A percentile compares a stretch with the other conserved stretches of the same genome.
phyloP scores from a whole-genome alignment of 2,329 filamentous ascomycete species.

The Diaporthe citrichinensis region DNA sequence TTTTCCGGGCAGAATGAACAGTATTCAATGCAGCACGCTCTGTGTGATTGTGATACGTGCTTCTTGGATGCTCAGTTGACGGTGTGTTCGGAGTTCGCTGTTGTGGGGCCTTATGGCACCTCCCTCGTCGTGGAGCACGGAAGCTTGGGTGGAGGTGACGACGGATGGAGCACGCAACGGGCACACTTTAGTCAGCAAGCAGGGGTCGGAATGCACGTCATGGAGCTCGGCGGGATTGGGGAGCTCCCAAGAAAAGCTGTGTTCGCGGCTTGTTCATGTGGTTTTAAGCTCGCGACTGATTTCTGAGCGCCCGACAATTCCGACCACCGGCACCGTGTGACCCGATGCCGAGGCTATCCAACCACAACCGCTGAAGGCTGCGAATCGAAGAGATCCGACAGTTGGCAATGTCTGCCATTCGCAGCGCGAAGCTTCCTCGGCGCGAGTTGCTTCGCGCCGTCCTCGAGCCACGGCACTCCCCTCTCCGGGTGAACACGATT shows the following conservation, averaged over 20 bases:
- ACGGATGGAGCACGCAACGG: not conserved
- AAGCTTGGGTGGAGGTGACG: slow-evolving; percentile 11
- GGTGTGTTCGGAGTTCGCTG: slow-evolving; percentile 25
- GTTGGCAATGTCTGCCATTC: slow-evolving; percentile 34
- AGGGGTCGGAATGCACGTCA: slow-evolving; percentile 32
- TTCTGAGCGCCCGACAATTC: slow-evolving; percentile 3
- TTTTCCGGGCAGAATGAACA: no score
- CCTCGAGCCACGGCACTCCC: slow-evolving; percentile 7
- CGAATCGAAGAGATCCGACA: not conserved
- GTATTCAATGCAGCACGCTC: no score
- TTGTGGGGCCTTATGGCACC: slow-evolving; percentile 18
- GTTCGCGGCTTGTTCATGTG: not conserved
- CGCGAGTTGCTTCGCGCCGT: slow-evolving; percentile 36
- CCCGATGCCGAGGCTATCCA: not conserved
- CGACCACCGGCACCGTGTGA: not conserved
- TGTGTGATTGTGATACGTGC: not conserved
- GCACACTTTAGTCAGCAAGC: slow-evolving; percentile 13
- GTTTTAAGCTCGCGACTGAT: not conserved
- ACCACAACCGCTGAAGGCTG: not conserved
- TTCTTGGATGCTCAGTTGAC: slow-evolving; percentile 1
- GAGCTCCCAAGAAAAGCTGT: slow-evolving; percentile 32
- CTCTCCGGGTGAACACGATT: not conserved
- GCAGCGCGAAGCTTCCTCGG: slow-evolving; percentile 34
- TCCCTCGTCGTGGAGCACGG: slow-evolving; percentile 20
- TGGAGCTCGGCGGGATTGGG: slow-evolving; percentile 10